Evolutionary conservation across 257 asterid genomes (phyloP).

Genomic region (Gentiana straminea): DNA sequence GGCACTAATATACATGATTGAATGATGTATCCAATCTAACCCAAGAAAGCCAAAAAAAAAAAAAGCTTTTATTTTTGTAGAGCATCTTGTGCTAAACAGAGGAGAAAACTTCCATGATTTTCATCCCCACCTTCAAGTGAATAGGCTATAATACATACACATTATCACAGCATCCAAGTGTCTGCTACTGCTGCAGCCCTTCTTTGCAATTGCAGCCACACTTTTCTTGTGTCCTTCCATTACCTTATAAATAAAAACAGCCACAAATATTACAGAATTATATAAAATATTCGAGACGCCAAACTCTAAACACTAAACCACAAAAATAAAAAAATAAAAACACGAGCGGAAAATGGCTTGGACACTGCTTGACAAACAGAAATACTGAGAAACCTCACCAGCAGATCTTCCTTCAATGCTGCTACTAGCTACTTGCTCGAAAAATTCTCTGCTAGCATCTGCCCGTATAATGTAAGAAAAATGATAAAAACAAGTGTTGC

Average conservation of each 20-base stretch:
- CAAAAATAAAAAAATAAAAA: not conserved
- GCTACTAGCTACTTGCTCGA: conserved; percentile 21
- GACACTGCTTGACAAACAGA: not conserved
- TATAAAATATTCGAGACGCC: not conserved
- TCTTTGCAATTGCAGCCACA: not conserved
- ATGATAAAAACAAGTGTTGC: not conserved
- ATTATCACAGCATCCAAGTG: not conserved
- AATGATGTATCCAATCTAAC: conserved; percentile 15
- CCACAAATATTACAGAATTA: not conserved
- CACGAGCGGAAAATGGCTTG: not conserved
- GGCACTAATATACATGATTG: conserved; percentile 14
- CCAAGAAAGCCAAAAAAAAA: too few relatives aligned
- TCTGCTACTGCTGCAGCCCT: conserved; percentile 7
- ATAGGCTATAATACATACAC: conserved; percentile 2
- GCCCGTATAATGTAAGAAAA: conserved; percentile 6
- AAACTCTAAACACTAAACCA: not conserved
- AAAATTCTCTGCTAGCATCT: conserved; percentile 35
- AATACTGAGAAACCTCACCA: conserved; percentile 19
- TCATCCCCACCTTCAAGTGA: conserved; percentile 22
- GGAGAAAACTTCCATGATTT: conserved; percentile 23
- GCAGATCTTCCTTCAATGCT: conserved; percentile 22
- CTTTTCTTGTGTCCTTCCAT: not conserved
- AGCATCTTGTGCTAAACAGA: not conserved
- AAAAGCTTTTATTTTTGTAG: conserved; percentile 13
- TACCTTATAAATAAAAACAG: conserved; percentile 9